These are phyloP conservation scores for Alternaria metachromatica DNA, from an alignment of 2,329 filamentous ascomycete genomes.

Conservation along the genomic window DNA sequence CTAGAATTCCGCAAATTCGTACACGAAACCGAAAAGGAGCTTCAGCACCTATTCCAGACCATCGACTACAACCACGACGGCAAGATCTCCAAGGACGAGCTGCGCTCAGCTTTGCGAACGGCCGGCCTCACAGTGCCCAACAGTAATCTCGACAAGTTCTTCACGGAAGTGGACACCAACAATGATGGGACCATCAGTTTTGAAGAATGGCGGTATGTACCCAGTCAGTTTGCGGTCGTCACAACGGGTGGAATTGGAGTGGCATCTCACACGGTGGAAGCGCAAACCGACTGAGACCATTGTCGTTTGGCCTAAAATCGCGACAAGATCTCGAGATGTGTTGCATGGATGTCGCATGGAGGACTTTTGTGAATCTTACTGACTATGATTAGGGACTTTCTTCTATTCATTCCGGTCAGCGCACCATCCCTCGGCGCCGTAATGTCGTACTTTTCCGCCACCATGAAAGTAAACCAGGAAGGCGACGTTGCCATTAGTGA, in stretches of 20 bases:
- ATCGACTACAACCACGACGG: slow-evolving; percentile 90
- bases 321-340: neutral
- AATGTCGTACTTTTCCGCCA: slow-evolving; percentile 88
- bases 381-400: slow-evolving; percentile 70
- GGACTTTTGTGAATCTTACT: slow-evolving; percentile 5
- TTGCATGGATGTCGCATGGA: neutral
- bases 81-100: slow-evolving; percentile 83
- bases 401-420: slow-evolving; percentile 81
- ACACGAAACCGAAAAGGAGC: slow-evolving; percentile 82
- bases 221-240: neutral
- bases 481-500: slow-evolving; percentile 93
- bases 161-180: slow-evolving; percentile 87
- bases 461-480: slow-evolving; percentile 88
- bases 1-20: slow-evolving; percentile 90
- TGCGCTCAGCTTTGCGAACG: slow-evolving; percentile 76
- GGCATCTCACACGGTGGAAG: neutral
- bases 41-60: slow-evolving; percentile 79
- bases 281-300: neutral
- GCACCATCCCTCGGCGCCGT: slow-evolving; percentile 79
- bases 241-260: neutral
- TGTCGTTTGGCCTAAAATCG: neutral
- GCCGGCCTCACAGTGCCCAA: slow-evolving; percentile 81
- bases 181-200: slow-evolving; percentile 87
- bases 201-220: slow-evolving; percentile 90
- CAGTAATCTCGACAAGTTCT: slow-evolving; percentile 82